Evolutionary conservation across 1,284 basidiomycete genomes (phyloP), one percentile per base, ranked within the genome.

Genomic region (Pyrrhoderma noxium): DNA sequence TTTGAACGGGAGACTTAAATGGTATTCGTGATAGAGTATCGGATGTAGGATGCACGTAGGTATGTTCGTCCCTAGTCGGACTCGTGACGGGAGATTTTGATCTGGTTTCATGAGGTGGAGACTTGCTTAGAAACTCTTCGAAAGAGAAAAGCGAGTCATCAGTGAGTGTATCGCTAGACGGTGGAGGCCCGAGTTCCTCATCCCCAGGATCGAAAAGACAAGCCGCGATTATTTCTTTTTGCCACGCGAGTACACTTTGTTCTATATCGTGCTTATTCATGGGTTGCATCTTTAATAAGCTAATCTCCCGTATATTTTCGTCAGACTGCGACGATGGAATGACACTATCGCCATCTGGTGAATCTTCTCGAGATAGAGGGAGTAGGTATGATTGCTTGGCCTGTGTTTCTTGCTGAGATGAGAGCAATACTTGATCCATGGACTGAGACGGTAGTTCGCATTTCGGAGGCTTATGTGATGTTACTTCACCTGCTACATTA

Each of bases 241-340:
- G 27, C 27, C 27, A 31, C 11, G 27, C 27, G 27, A 31, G 27
- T 31, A 31, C 27, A 47, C 57, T 67, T 37, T 70, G 63, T 50
- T 66, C 67, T 19, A 72, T 62, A n/a, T 64, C 62, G 21, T 52
- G 57, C 0, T 64, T 55, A 52, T 69, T 60, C 45, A 61, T 62
- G 19, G 27, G 56, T 52, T 13, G 59, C 43, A 16, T 54, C 45
- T 58, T 58, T 19, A 68, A 63, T 7, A 69, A 55, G 49, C 70
- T 62, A 49, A 77, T 66, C 49, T 84, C 82, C 46, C 71, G 27
- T 31, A 31, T 11, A 11, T 31, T 67, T 60, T 87, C 85, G 56
- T 83, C 79, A 41, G 82, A 81, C 60, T 84, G 78, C 57, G 82
- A 85, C 40, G 78, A 83, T n/a, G 79, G 80, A 13, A 86, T 54